Percentiles rank a stretch among this genome's conserved stretches.
These are phyloP conservation scores for Protea cynaroides DNA, from an alignment of 164 flowering plant genomes.

Conservation along the genomic window DNA sequence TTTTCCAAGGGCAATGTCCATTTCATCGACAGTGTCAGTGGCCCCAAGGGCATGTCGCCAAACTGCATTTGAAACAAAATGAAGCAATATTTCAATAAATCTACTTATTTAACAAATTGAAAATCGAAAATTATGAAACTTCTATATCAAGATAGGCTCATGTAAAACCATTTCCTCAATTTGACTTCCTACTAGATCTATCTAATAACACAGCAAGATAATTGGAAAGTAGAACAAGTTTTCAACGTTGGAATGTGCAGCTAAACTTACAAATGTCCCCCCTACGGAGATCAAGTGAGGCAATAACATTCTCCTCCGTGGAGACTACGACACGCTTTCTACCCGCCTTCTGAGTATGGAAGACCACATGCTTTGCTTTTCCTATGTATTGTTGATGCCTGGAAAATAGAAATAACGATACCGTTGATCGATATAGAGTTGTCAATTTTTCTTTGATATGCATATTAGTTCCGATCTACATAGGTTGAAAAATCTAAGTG, in stretches of 20 bases:
- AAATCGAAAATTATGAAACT: background rate
- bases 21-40: constrained; percentile 56
- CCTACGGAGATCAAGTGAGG: constrained; percentile 89
- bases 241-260: background rate
- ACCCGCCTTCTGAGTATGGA: constrained; percentile 86
- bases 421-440: background rate
- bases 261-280: constrained; percentile 77
- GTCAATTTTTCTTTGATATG: too few species aligned
- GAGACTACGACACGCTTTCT: constrained; percentile 89
- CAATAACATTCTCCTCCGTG: constrained; percentile 91
- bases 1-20: constrained; percentile 78
- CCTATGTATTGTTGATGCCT: constrained; percentile 96
- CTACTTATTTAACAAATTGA: background rate
- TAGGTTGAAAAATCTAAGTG: too few species aligned
- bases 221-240: background rate
- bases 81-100: background rate
- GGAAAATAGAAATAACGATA: background rate
- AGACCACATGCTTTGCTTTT: constrained; percentile 86
- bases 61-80: constrained; percentile 45
- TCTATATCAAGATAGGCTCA: background rate
- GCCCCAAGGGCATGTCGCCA: constrained; percentile 90
- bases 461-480: too few species aligned
- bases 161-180: background rate
- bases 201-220: background rate
- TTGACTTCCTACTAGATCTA: too few species aligned